Base-by-base conservation (phyloP, 1,284 basidiomycete species). In the Dichomitus squalens region DNA sequence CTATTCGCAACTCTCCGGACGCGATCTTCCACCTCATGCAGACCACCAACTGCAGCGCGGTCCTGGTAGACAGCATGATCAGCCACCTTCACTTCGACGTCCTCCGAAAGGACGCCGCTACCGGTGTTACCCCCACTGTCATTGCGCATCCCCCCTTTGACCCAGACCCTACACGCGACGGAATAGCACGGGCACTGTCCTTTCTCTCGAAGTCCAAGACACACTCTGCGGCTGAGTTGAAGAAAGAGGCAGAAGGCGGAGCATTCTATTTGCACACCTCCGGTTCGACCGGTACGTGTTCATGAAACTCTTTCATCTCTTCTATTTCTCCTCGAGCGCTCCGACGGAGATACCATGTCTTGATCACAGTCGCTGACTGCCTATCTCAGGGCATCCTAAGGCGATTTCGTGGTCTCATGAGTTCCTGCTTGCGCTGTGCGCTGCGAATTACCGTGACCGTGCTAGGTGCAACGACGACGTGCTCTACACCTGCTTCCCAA, bases 181-280 rank as follows among this genome's bases (percentile, higher is more conserved):
- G 53, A 5, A 12, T 43, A 18, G 47, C 12, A n/a, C 53, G 46
- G 21, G 53, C 47, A 14, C 25, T 16, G 12, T 29, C 36, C 1
- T 55, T 49, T 39, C 47, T 55, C 23, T 38, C 20, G 31, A 12
- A 48, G 20, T 49, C 53, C 1, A 20, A 29, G 16, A 21, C n/a
- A 4, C 1, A 43, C n/a, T n/a, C 47, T 2, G n/a, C 39, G 21
- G 39, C 33, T 18, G 41, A 21, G 1, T 35, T 56, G 23, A 25
- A 41, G 23, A 53, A 39, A 4, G 56, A 58, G 33, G 47, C 44
- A 12, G 46, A 53, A 12, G 39, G 51, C 7, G 56, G 50, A 7
- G 56, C 43, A 6, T 49, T 52, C 46, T 58, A 48, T 39, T 51
- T 58, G n/a, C 56, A 58, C 51, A 53, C 56, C 9, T 58, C 56